Base-by-base conservation (phyloP, 2,329 filamentous ascomycete genomes). In the Phaeosphaeria sp. region DNA sequence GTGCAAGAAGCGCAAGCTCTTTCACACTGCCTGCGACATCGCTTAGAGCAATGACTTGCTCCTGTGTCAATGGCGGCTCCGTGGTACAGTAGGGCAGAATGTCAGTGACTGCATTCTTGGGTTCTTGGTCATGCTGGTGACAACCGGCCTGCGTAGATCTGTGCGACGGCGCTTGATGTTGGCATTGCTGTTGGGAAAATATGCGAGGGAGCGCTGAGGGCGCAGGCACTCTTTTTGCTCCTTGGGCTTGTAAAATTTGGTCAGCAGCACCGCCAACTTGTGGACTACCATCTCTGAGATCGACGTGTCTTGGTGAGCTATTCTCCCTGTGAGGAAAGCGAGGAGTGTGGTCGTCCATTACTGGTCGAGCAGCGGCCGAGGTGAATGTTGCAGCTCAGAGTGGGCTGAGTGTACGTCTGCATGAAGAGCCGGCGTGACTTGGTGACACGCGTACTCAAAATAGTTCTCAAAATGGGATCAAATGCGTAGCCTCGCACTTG, bases 61-160 rank as follows among this genome's bases (percentile, higher is more conserved):
- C 59, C 39, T 68, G 51, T 33, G 36, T 62, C 27, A 76, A 57
- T 2, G 60, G 66, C 2, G 50, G 52, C 3, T 60, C 62, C 2
- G 51, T 62, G 0, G 73, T 72, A 50, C 75, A 78, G 57, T 65
- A 71, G 0, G 73, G 73, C 1, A 77, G 56, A 1, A 77, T 62
- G 13, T 68, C 63, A 4, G 42, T 56, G 36, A 64, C 68, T 20
- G 54, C 64, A 17, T 54, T 67, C 27, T 22, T 42, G 10, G 49
- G 18, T 15, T 11, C 13, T 46, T 33, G n/a, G 3, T n/a, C 20
- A 6, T 50, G 46, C 41, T 41, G 25, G 30, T n/a, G 47, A 4
- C n/a, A 25, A 18, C 50, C 7, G 46, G 23, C 18, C 20, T 42
- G 21, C 9, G 50, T 50, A 36, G 2, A 46, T 6, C 2, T 44